phyloP scores from a whole-genome alignment of 345 rosid genomes.

The Aquilaria yunnanensis region DNA sequence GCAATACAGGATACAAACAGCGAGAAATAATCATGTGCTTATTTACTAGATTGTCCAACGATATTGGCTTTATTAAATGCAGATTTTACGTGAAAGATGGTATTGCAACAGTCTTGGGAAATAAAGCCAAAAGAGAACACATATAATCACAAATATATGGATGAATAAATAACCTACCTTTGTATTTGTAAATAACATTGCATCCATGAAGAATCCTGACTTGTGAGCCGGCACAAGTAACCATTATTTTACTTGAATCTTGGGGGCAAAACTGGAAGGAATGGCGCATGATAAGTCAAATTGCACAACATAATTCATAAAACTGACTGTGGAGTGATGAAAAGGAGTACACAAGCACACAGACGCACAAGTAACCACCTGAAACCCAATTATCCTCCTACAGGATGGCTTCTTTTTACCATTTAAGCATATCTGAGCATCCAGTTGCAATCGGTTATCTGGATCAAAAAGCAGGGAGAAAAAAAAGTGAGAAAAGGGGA shows the following conservation, averaged over 20 bases:
- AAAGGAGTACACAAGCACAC: conserved; percentile 3
- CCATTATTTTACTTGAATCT: conserved; percentile 74
- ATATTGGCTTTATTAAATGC: too few species aligned
- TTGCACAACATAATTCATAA: not conserved
- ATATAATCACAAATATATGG: not conserved
- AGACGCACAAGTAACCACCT: conserved; percentile 36
- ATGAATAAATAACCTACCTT: conserved; percentile 33
- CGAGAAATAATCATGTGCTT: not conserved
- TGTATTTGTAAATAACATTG: conserved; percentile 66
- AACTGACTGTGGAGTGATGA: not conserved
- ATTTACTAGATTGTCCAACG: too few species aligned
- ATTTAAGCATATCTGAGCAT: conserved; percentile 52
- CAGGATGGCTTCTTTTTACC: conserved; percentile 66
- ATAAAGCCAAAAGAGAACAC: not conserved
- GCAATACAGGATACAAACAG: not conserved
- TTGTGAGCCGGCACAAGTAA: conserved; percentile 81
- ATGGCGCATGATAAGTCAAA: conserved; percentile 4
- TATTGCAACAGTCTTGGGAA: too few species aligned
- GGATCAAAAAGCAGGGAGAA: conserved; percentile 20
- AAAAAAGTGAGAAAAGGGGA: not conserved
- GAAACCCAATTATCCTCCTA: conserved; percentile 73
- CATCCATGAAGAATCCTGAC: conserved; percentile 76
- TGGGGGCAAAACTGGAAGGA: conserved; percentile 54
- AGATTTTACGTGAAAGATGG: too few species aligned
- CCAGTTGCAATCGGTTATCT: conserved; percentile 74